Base-by-base conservation (phyloP, 2,329 filamentous ascomycete species). In the Ceratocystis variospora region DNA sequence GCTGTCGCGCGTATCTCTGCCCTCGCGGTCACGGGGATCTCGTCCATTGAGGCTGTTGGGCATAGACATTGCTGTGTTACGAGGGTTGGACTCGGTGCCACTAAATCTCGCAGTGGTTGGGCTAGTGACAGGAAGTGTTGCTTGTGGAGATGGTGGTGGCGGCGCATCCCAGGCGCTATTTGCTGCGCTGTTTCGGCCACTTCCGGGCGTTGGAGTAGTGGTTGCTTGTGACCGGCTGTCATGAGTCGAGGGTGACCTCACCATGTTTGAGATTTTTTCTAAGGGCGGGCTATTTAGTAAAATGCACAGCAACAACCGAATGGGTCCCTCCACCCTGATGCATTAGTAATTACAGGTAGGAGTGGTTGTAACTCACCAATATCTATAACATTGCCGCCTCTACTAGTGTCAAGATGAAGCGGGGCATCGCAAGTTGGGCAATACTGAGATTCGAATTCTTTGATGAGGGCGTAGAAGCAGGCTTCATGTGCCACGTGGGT, bases 381-480 rank as follows among this genome's bases (percentile, higher is more conserved):
- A 77, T 96, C 90, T 71, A 96, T 79, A 65, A 96, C 87, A 79
- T 96, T 96, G 70, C 92, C 92, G 68, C 91, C 91, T 69, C 94
- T 84, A 74, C 90, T 96, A 5, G 91, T 94, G 76, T 99, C 94
- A 55, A 99, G 79, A 69, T 92, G 90, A 64, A 99, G 78, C 22
- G 94, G 91, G 70, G 92, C 89, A 79, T 96, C 88, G 76, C 94
- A 99, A 70, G 89, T 88, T 33, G 94, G 94, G 76, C 94, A 99
- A 73, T 90, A 92, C 72, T 97, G 91, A 64, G 89, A 89, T 71
- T 97, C 92, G 68, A 93, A 89, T 73, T 96, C 93, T 72, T 90
- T 89, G 72, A 99, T 96, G 74, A 95, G 96, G 76, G 99, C 94
- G 77, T 97, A 97, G 74, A 99, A 97, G 77, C 94, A 99, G 45